phyloP scores from a whole-genome alignment of 1,284 basidiomycete species.

The Taiwanofungus camphoratus region DNA sequence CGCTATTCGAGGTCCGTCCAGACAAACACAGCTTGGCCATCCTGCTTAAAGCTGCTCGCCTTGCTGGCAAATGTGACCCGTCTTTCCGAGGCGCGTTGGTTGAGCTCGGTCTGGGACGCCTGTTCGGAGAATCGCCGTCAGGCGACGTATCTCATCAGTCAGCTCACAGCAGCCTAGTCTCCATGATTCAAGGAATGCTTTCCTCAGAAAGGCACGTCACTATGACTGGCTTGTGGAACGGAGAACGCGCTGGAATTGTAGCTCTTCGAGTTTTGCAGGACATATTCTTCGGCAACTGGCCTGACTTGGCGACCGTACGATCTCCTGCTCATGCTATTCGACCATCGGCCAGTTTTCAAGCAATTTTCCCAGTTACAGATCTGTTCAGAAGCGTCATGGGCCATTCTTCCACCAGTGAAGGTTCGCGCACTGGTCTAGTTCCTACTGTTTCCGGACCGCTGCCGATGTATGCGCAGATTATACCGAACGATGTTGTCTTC shows the following conservation, averaged over 20 bases:
- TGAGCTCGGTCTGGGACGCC: slow-evolving; percentile 21
- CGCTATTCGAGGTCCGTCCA: slow-evolving; percentile 49
- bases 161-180: slow-evolving; percentile 14
- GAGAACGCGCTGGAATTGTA: slow-evolving; percentile 36
- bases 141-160: not conserved
- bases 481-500: slow-evolving; percentile 48
- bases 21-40: slow-evolving; percentile 50
- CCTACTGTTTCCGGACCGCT: slow-evolving; percentile 4
- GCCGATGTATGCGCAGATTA: slow-evolving; percentile 34
- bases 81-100: slow-evolving; percentile 39
- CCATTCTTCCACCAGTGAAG: not conserved
- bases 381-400: slow-evolving; percentile 16
- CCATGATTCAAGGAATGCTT: slow-evolving; percentile 25
- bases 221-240: slow-evolving; percentile 43
- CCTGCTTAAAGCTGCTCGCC: slow-evolving; percentile 53
- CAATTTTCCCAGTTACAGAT: slow-evolving; percentile 25
- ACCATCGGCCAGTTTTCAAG: slow-evolving; percentile 21
- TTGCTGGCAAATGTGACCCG: slow-evolving; percentile 45
- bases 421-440: not conserved
- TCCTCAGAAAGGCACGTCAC: slow-evolving; percentile 12
- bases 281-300: slow-evolving; percentile 47
- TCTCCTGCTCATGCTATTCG: slow-evolving; percentile 28
- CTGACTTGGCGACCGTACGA: slow-evolving; percentile 23
- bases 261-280: slow-evolving; percentile 44
- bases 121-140: slow-evolving; percentile 7